These are phyloP conservation scores for Anacardium occidentale DNA, from an alignment of 345 rosid species.

Conservation along the genomic window DNA sequence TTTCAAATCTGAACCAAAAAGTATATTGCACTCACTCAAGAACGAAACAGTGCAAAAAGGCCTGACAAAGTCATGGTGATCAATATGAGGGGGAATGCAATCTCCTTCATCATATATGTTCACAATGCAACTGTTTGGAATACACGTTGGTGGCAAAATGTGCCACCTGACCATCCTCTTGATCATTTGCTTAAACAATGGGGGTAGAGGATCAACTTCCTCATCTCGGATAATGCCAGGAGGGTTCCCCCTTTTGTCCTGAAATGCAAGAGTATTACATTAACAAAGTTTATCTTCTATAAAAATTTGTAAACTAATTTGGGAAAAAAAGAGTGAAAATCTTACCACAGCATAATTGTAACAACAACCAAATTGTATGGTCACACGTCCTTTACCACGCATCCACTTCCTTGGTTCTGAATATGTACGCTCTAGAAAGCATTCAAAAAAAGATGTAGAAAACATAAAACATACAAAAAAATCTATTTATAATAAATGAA, in stretches of 20 bases:
- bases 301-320: background rate
- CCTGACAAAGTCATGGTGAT: constrained; percentile 62
- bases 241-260: constrained; percentile 62
- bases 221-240: constrained; percentile 56
- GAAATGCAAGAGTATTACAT: constrained; percentile 11
- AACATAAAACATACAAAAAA: background rate
- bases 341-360: constrained; percentile 53
- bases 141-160: constrained; percentile 54
- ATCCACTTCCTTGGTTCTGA: constrained; percentile 67
- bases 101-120: constrained; percentile 70
- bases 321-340: background rate
- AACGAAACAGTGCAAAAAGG: constrained; percentile 74
- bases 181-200: constrained; percentile 53
- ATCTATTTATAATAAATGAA: background rate
- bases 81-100: constrained; percentile 73
- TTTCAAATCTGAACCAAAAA: constrained; percentile 57
- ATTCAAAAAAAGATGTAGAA: constrained; percentile 8
- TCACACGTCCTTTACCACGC: constrained; percentile 73
- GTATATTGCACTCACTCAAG: constrained; percentile 48
- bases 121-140: constrained; percentile 70
- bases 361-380: constrained; percentile 67
- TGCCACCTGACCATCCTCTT: constrained; percentile 60
- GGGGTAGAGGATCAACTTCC: constrained; percentile 61
- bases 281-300: background rate
- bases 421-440: constrained; percentile 50